These are phyloP conservation scores for Globisporangium apiculatum DNA, from an alignment of 352 stramenopile genomes.

Conservation along the genomic window DNA sequence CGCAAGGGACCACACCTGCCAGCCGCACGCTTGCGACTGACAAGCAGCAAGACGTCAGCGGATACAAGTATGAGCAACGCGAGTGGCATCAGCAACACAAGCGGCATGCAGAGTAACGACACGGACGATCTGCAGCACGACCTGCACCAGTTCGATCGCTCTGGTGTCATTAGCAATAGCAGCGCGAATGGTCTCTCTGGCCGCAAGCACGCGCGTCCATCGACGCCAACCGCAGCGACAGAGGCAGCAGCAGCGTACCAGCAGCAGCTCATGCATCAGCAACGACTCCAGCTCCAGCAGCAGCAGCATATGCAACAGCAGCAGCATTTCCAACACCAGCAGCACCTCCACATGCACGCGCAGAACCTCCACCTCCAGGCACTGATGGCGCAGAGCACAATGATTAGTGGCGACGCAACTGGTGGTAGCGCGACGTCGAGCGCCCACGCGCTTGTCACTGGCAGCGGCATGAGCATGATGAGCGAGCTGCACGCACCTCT, in stretches of 20 bases:
- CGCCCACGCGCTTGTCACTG: constrained; percentile 2
- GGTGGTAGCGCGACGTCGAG: constrained; percentile 6
- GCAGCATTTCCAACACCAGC: constrained; percentile 3
- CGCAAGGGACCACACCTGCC: too few species aligned
- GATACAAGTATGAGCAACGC: background rate
- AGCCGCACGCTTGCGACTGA: too few species aligned
- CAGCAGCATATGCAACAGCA: background rate
- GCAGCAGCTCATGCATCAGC: too few species aligned
- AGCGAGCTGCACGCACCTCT: constrained; percentile 24
- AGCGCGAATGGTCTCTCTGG: constrained; percentile 1
- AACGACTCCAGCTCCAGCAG: background rate
- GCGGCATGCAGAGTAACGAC: background rate
- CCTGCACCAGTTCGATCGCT: constrained; percentile 5
- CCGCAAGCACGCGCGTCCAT: constrained; percentile 16
- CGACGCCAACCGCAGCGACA: background rate
- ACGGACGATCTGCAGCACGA: constrained; percentile 6
- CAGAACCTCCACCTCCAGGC: constrained; percentile 15
- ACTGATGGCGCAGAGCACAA: constrained; percentile 13
- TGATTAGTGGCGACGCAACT: constrained; percentile 2
- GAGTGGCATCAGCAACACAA: background rate
- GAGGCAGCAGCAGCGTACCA: background rate
- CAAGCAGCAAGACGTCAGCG: background rate
- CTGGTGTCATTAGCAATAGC: background rate
- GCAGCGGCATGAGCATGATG: constrained; percentile 1
- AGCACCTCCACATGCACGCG: constrained; percentile 5